Conservation (phyloP, 441 rosid genomes). For the Populus tomentosa region DNA sequence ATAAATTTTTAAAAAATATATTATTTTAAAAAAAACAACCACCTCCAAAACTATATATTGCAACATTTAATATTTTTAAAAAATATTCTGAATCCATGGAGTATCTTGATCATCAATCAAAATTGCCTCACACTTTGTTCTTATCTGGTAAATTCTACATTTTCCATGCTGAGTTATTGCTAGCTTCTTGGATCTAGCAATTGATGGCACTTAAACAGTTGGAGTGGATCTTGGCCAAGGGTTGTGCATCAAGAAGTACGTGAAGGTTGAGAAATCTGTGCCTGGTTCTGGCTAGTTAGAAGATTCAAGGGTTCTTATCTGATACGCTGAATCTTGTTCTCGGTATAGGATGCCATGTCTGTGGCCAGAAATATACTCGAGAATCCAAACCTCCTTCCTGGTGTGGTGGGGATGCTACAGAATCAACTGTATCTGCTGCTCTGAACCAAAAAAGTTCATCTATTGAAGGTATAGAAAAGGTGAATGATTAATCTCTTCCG, state of each 20-base stretch:
- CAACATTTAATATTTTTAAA: too few relatives aligned
- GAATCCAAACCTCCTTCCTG: constrained; percentile 75
- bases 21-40: too few relatives aligned
- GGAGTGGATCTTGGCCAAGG: constrained; percentile 95
- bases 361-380: constrained; percentile 88
- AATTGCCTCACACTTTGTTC: neutral
- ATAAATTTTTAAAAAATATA: too few relatives aligned
- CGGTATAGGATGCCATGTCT: constrained; percentile 77
- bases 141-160: neutral
- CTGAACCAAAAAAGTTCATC: constrained; percentile 84
- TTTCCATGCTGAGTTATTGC: neutral
- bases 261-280: constrained; percentile 75
- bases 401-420: too few relatives aligned
- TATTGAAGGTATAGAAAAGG: constrained; percentile 93
- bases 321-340: constrained; percentile 14
- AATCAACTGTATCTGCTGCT: constrained; percentile 27
- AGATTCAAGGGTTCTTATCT: constrained; percentile 72
- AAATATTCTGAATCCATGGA: neutral
- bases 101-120: neutral
- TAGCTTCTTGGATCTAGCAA: constrained; percentile 68
- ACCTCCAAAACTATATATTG: too few relatives aligned
- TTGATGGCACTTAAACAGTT: constrained; percentile 67
- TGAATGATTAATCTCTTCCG: constrained; percentile 6
- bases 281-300: constrained; percentile 84
- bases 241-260: constrained; percentile 76